phyloP scores from a whole-genome alignment of 2,329 filamentous ascomycete genomes.

The Clonostachys byssicola region DNA sequence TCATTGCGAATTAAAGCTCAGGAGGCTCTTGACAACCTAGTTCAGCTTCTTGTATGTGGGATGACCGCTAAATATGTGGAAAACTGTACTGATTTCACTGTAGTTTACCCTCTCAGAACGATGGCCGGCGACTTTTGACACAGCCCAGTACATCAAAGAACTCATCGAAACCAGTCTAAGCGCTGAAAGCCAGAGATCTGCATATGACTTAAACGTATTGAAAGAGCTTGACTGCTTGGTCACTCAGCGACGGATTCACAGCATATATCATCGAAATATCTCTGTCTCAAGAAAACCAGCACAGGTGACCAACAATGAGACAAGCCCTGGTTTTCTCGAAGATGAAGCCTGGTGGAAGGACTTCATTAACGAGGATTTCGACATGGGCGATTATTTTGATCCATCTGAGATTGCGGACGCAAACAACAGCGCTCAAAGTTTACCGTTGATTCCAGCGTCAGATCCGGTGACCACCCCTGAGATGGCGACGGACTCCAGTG shows the following conservation, averaged over 20 bases:
- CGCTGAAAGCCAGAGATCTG: slow-evolving; percentile 4
- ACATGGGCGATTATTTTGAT: not conserved
- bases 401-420: not conserved
- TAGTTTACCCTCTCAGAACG: not conserved
- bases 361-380: slow-evolving; percentile 5
- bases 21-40: not conserved
- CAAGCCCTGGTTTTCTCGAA: slow-evolving; percentile 1
- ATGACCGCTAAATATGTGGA: no score
- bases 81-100: no score
- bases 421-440: not conserved
- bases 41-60: not conserved
- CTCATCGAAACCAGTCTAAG: slow-evolving; percentile 6
- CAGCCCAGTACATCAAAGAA: slow-evolving; percentile 6
- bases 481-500: no score
- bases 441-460: not conserved
- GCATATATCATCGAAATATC: slow-evolving; percentile 7
- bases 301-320: not conserved
- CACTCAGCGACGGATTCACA: slow-evolving; percentile 7
- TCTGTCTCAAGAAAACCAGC: not conserved
- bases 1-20: not conserved
- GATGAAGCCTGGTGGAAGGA: slow-evolving; percentile 7
- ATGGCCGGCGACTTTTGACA: slow-evolving; percentile 4
- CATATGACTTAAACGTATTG: slow-evolving; percentile 7
- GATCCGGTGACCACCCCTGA: no score
- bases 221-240: slow-evolving; percentile 8